phyloP scores from a whole-genome alignment of 1,284 basidiomycete species.

The Apiotrichum domesticum region DNA sequence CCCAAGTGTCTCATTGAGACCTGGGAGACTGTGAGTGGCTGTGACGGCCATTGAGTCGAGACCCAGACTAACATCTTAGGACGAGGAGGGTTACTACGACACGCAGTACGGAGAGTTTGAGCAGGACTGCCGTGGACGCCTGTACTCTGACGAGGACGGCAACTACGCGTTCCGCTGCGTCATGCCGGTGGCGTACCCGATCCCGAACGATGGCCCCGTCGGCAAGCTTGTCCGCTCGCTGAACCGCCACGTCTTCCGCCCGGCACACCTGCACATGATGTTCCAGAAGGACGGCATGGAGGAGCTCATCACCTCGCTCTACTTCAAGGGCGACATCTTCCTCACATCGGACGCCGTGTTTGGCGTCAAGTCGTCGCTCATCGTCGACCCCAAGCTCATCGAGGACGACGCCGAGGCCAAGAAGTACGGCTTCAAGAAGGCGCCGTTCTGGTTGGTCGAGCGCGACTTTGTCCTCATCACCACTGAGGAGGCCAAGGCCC shows the following conservation, averaged over 20 bases:
- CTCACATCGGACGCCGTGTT: slow-evolving; percentile 22
- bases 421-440: slow-evolving; percentile 18
- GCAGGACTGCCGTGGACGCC: slow-evolving; percentile 71
- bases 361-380: slow-evolving; percentile 19
- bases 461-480: slow-evolving; percentile 23
- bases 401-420: slow-evolving; percentile 13
- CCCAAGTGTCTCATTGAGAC: slow-evolving; percentile 65
- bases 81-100: slow-evolving; percentile 58
- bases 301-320: slow-evolving; percentile 66
- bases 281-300: slow-evolving; percentile 62
- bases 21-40: slow-evolving; percentile 63
- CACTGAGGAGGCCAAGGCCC: slow-evolving; percentile 12
- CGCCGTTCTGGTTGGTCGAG: slow-evolving; percentile 11
- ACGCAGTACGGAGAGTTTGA: slow-evolving; percentile 56
- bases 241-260: slow-evolving; percentile 68
- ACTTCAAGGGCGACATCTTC: slow-evolving; percentile 60
- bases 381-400: slow-evolving; percentile 15
- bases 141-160: slow-evolving; percentile 61
- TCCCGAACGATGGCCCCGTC: slow-evolving; percentile 73
- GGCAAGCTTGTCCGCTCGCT: slow-evolving; percentile 58
- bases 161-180: slow-evolving; percentile 67
- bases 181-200: slow-evolving; percentile 71
- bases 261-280: slow-evolving; percentile 71
- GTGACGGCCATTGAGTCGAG: not conserved
- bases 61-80: not conserved